Base-by-base conservation (phyloP, 108 stramenopile genomes). In the Cyclotella baltica region DNA sequence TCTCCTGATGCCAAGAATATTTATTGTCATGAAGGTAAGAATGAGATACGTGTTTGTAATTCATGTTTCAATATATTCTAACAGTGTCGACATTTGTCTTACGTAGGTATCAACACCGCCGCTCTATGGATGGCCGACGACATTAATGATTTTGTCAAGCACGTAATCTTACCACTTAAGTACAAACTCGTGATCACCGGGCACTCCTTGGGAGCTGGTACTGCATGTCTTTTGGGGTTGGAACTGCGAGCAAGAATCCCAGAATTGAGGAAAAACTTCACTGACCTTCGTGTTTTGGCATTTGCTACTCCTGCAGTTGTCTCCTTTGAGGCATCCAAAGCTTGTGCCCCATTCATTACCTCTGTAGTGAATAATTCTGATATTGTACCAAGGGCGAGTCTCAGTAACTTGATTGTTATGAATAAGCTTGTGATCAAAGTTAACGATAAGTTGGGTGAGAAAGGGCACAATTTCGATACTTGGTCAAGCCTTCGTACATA, bases 281-380 rank as follows among this genome's bases (percentile, higher is more conserved):
- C 71, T 8, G 4, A 28, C 37, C 40, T 88, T 30, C 56, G 57
- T 33, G 82, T 88, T n/a, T 62, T 69, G 51, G 89, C 89, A 46
- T 88, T 90, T 76, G 89, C 89, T 22, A 75, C 82, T 43, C 89
- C 89, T 33, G 87, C 89, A n/a, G 70, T 80, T 13, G 53, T 90
- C 46, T 83, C 86, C 56, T 71, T 61, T 22, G 28, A 75, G 10
- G 64, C 67, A 31, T 79, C 89, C 6, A 46, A 51, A 9, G 72
- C 63, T 0, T 86, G 83, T 66, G 3, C 35, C 8, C 53, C 85
- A 38, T 90, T 88, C 53, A 52, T 77, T 1, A 90, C 89, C 19
- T 86, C 89, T 11, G 75, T 90, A 52, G 87, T 90, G 52, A 90
- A 90, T 52, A 90, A 90, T 61, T 67, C 61, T 8, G 89, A 90